Evolutionary conservation across 2,329 filamentous ascomycete species (phyloP), one percentile per base, ranked within the genome.

Genomic region (Lasiodiplodia sp.): DNA sequence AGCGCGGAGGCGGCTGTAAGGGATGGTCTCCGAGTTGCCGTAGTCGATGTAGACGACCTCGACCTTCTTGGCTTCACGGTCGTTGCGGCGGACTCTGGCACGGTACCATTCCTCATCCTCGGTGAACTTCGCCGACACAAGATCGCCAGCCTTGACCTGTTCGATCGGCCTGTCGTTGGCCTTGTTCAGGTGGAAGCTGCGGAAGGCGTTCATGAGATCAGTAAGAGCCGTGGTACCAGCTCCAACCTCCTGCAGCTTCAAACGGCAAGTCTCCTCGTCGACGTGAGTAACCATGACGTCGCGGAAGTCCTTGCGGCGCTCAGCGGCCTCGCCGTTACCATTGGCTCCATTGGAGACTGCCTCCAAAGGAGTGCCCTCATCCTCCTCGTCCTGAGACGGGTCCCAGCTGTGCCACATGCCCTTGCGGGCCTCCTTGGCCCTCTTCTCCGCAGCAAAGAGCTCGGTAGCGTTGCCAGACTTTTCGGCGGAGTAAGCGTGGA

Each of bases 21-120:
- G 88, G 68, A 97, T 86, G 77, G 90, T 91, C 82, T 99, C 96
- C 67, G 88, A 91, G 86, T 99, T 99, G 75, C 96, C 96, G 80
- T 96, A 99, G 83, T 99, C 96, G 71, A 99, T 89, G 82, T 97
- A 99, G 56, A 96, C 83, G 31, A 99, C 91, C 80, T 99, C 96
- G 28, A 94, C 91, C 74, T 92, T 89, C 86, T 86, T 93, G 75
- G 90, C 91, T 10, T 94, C 87, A 71, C 96, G 93, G 82, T 99
- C 96, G 81, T 98, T 97, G 78, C 94, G 90, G 71, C 94, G 91
- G 70, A 99, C 89, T 70, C 91, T 91, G 38, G 92, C 96, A 70
- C 96, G 92, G 84, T 99, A 99, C 95, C 95, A 99, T 73, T 96
- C 89, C 69, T 91, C 89, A 77, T 99, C 96, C 65, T 90, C 91